These are phyloP conservation scores for Cercospora nicotianae DNA, from an alignment of 2,329 filamentous ascomycete genomes.

Conservation along the genomic window DNA sequence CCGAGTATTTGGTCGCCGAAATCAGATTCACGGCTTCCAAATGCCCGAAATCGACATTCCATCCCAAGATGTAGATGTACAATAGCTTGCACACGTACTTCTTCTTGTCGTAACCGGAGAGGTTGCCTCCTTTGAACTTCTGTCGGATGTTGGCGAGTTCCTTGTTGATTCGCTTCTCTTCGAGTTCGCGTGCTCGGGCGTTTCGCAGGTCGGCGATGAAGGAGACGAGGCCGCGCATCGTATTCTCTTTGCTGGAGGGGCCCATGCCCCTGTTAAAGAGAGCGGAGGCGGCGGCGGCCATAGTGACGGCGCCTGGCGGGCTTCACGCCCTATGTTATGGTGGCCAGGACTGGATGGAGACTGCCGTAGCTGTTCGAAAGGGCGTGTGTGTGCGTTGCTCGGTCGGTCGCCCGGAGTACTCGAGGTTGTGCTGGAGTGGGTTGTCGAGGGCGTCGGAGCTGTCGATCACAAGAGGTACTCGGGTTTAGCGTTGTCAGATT, in stretches of 20 bases:
- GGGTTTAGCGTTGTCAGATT: not conserved
- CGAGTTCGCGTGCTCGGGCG: conserved; percentile 87
- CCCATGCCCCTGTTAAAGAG: conserved; percentile 40
- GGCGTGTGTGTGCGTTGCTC: not conserved
- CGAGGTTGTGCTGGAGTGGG: not conserved
- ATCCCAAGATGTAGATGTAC: conserved; percentile 98
- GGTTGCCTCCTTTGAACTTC: conserved; percentile 85
- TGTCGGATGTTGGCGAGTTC: conserved; percentile 97
- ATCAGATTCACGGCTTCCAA: conserved; percentile 98
- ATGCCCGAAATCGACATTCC: conserved; percentile 98
- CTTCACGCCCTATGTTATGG: conserved; percentile 19
- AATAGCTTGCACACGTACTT: conserved; percentile 99
- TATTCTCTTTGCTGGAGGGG: conserved; percentile 38
- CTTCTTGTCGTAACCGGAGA: conserved; percentile 98
- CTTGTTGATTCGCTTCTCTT: conserved; percentile 99
- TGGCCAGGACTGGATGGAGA: conserved; percentile 12
- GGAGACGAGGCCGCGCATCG: conserved; percentile 73
- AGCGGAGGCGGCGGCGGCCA: conserved; percentile 38
- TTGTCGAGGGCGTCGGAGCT: conserved; percentile 6
- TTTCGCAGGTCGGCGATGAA: conserved; percentile 98
- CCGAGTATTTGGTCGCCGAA: conserved; percentile 93
- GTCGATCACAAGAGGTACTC: conserved; percentile 10
- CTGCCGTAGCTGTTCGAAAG: not conserved
- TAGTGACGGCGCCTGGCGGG: conserved; percentile 31
- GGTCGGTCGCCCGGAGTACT: not conserved